Conservation (phyloP, 2,329 filamentous ascomycete species). For the Xylariaceae sp. region DNA sequence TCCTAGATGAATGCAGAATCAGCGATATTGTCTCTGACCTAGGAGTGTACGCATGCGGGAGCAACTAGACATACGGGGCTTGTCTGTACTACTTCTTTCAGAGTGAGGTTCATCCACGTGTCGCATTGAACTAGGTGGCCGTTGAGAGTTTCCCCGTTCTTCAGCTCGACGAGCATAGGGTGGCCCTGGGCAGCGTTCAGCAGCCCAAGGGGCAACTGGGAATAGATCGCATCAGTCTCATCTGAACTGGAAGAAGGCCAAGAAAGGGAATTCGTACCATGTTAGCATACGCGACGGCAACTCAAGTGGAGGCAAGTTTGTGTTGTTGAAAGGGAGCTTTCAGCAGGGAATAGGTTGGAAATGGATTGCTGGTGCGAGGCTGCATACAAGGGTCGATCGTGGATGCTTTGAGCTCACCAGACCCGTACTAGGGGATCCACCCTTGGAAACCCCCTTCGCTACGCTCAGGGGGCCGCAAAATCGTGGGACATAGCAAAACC, state of each 20-base stretch:
- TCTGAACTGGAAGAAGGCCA: neutral
- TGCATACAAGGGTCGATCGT: neutral
- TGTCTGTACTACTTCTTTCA: constrained; percentile 96
- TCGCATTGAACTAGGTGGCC: constrained; percentile 95
- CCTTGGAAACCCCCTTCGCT: too few species aligned
- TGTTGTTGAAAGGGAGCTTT: neutral
- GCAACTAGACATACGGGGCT: constrained; percentile 58
- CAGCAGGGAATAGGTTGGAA: neutral
- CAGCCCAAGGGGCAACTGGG: constrained; percentile 69
- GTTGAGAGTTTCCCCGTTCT: constrained; percentile 77
- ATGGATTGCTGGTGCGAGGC: constrained; percentile 8
- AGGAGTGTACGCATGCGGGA: neutral
- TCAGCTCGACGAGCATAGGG: constrained; percentile 63
- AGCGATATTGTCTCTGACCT: constrained; percentile 16
- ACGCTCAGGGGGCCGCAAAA: too few species aligned
- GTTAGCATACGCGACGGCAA: constrained; percentile 1
- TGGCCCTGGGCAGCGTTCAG: constrained; percentile 95
- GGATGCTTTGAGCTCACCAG: too few species aligned
- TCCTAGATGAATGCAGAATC: constrained; percentile 52
- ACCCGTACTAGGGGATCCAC: too few species aligned
- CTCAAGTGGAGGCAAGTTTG: neutral
- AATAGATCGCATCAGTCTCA: constrained; percentile 17
- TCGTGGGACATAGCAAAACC: too few species aligned
- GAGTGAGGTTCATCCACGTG: constrained; percentile 98
- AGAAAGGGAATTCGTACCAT: constrained; percentile 11